Evolutionary conservation across 2,329 filamentous ascomycete species (phyloP), one percentile per base, ranked within the genome.

Genomic region (Diaporthe caulivora): DNA sequence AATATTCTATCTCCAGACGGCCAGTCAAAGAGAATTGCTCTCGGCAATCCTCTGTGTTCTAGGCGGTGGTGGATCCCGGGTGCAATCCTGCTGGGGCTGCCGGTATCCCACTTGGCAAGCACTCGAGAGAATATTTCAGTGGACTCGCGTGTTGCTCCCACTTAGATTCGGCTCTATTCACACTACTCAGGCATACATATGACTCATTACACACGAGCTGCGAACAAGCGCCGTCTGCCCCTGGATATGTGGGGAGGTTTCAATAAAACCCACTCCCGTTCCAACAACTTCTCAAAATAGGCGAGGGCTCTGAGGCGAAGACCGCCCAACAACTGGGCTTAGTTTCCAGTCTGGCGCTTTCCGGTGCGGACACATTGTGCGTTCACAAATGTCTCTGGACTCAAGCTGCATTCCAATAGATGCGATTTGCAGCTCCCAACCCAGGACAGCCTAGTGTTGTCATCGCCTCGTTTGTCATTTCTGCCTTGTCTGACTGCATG

Each of bases 231-330:
- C 58, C 7, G 15, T 13, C 10, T 47, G 26, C 6, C 40, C 58
- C 15, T 47, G 40, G 44, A 34, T 10, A 49, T 34, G 60, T 65
- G 60, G 44, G 13, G 11, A 44, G 29, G 42, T 51, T 51, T 65
- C 26, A 26, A 64, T 24, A 13, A 42, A 49, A 31, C 29, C 42
- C 42, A 44, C 29, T 24, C 42, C 42, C 26, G 11, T n/a, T 51
- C 42, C 60, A 37, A 65, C 42, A 18, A 34, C 42, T 65, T 24
- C 60, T 65, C 60, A 49, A 65, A 49, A 18, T 34, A 51, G 60
- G 60, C 42, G 42, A 26, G 44, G 26, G 42, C 44, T 26, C 24
- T 21, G 31, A 37, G 60, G 60, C 60, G 42, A 51, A 51, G 60
- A 10, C 3, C 13, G 29, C 11, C 44, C 44, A 37, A 51, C 44